These are phyloP conservation scores for Gyrodon lividus DNA, from an alignment of 768 basidiomycete species.

Conservation along the genomic window DNA sequence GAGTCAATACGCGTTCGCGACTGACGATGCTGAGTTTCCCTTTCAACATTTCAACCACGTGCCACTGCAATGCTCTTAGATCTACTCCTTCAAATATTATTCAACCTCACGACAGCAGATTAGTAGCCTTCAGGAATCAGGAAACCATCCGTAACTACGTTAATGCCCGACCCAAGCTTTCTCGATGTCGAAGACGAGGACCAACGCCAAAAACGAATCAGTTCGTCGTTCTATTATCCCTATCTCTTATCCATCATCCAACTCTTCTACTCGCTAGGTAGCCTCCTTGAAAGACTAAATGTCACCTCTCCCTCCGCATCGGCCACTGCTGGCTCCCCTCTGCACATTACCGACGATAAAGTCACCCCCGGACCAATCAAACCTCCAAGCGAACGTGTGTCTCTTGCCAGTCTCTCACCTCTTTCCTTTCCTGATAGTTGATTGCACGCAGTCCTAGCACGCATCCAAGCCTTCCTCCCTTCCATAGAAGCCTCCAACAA, in stretches of 20 bases:
- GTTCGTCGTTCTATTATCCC: slow-evolving; percentile 23
- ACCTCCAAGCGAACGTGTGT: slow-evolving; percentile 52
- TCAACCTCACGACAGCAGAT: too few species aligned
- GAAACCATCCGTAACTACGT: slow-evolving; percentile 8
- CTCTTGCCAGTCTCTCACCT: background rate
- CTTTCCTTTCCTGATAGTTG: slow-evolving; percentile 4
- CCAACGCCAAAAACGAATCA: slow-evolving; percentile 40
- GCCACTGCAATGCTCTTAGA: too few species aligned
- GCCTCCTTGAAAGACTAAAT: slow-evolving; percentile 42
- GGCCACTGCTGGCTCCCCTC: slow-evolving; percentile 15
- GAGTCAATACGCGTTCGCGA: background rate
- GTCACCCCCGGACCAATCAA: slow-evolving; percentile 32
- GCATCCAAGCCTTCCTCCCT: slow-evolving; percentile 67
- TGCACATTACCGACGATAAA: slow-evolving; percentile 39
- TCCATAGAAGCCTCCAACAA: slow-evolving; percentile 64
- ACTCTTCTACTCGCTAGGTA: slow-evolving; percentile 29
- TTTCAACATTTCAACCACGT: too few species aligned
- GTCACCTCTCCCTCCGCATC: slow-evolving; percentile 14
- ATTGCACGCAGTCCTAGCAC: slow-evolving; percentile 54
- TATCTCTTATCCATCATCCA: background rate
- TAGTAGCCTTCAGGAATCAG: too few species aligned
- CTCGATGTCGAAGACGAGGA: slow-evolving; percentile 53
- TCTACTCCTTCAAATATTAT: too few species aligned
- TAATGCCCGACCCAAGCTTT: slow-evolving; percentile 9
- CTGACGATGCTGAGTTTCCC: too few species aligned